Evolutionary conservation across 179 eudicot genomes (phyloP).

Genomic region (Nepenthes alata): DNA sequence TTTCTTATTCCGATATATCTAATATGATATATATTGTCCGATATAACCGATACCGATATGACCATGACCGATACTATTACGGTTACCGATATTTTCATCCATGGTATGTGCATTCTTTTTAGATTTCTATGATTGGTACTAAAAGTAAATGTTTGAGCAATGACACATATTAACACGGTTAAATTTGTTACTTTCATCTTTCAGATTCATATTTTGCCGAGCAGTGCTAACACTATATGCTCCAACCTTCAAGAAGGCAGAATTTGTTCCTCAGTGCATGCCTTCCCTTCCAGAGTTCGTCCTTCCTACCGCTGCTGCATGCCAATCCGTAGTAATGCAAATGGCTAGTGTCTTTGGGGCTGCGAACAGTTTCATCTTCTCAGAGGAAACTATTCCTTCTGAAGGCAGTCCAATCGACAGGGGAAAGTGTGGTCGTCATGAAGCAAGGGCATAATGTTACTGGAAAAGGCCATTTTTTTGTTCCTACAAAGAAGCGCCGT

Average conservation of each 20-base stretch:
- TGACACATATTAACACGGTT: background rate
- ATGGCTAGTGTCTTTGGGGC: slow-evolving; percentile 50
- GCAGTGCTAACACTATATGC: slow-evolving; percentile 54
- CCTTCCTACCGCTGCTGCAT: slow-evolving; percentile 34
- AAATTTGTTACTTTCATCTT: background rate
- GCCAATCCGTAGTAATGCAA: slow-evolving; percentile 35
- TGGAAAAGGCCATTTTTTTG: too few species aligned
- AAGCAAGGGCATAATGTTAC: background rate
- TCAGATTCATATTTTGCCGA: slow-evolving; percentile 75
- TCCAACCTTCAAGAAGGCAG: slow-evolving; percentile 41
- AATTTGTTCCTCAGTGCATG: slow-evolving; percentile 55
- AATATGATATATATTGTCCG: too few species aligned
- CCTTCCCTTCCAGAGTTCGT: slow-evolving; percentile 66
- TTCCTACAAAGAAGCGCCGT: too few species aligned
- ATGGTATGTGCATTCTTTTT: too few species aligned
- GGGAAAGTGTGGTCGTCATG: slow-evolving; percentile 2
- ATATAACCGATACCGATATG: too few species aligned
- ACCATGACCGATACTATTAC: too few species aligned
- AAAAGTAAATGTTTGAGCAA: too few species aligned
- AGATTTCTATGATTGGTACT: too few species aligned
- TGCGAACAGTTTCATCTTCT: slow-evolving; percentile 33
- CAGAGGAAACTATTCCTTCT: slow-evolving; percentile 13
- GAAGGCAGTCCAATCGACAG: slow-evolving; percentile 8
- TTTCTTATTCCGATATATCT: too few species aligned
- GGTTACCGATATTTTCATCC: too few species aligned